Evolutionary conservation across 2,329 filamentous ascomycete genomes (phyloP), one percentile per base, ranked within the genome.

Genomic region (Xylariales sp.): DNA sequence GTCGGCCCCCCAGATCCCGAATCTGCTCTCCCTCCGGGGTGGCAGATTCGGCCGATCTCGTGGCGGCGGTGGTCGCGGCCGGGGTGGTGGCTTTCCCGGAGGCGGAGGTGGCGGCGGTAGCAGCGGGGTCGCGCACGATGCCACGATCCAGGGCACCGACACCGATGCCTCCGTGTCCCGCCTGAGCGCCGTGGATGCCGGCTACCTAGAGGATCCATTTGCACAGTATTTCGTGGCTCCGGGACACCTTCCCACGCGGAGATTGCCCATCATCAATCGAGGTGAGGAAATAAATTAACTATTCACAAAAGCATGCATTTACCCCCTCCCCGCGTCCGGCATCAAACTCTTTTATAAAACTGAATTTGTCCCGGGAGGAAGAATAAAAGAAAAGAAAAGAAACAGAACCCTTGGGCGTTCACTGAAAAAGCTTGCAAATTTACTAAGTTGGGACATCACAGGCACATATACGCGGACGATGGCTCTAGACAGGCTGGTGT

Each of bases 261-360:
- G 91, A 41, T 73, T 94, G 46, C 93, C 93, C 36, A 87, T 98
- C 45, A 95, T 98, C 55, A 97, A 98, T 57, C 73, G 91, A 78
- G 91, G 91, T 88, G 61, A 48, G 67, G 49, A 36, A 15, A 16
- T 25, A n/a, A n/a, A n/a, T n/a, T n/a, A n/a, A n/a, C n/a, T n/a
- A n/a, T n/a, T n/a, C n/a, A n/a, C n/a, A n/a, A n/a, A n/a, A n/a
- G n/a, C n/a, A n/a, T n/a, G n/a, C n/a, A n/a, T n/a, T n/a, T n/a
- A n/a, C n/a, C n/a, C n/a, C n/a, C n/a, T n/a, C n/a, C n/a, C n/a
- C n/a, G n/a, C n/a, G n/a, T n/a, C n/a, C n/a, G n/a, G n/a, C n/a
- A n/a, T n/a, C n/a, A n/a, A n/a, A n/a, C n/a, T n/a, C n/a, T n/a
- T n/a, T n/a, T n/a, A n/a, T n/a, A n/a, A n/a, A n/a, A n/a, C n/a